Percentiles rank a stretch among this genome's conserved stretches.
These are phyloP conservation scores for Pleurotus djamor DNA, from an alignment of 768 basidiomycete species.

Conservation along the genomic window DNA sequence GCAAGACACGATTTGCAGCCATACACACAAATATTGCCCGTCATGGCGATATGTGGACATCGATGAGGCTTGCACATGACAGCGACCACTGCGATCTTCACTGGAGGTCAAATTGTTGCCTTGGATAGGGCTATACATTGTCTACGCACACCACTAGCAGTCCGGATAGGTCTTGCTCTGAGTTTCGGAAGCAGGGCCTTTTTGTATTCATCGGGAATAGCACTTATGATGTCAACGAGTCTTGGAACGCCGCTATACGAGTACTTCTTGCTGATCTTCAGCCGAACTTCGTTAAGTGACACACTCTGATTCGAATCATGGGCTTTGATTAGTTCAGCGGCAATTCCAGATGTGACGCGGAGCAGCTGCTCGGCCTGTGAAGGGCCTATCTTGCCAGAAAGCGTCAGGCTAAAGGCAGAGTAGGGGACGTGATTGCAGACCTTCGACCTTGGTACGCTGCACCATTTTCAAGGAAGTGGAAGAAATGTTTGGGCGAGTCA, in stretches of 20 bases:
- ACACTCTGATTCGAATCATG: constrained; percentile 76
- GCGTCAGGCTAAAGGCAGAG: neutral
- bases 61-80: constrained; percentile 99
- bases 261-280: constrained; percentile 88
- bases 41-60: constrained; percentile 99
- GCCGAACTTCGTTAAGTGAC: constrained; percentile 85
- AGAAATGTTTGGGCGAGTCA: neutral
- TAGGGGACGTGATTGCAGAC: neutral
- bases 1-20: constrained; percentile 21
- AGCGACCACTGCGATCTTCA: constrained; percentile 94
- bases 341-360: constrained; percentile 92
- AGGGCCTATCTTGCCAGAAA: constrained; percentile 40
- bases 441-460: constrained; percentile 2
- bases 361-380: constrained; percentile 91
- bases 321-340: constrained; percentile 88
- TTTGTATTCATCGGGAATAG: constrained; percentile 97
- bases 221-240: constrained; percentile 96
- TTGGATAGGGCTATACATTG: neutral
- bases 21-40: constrained; percentile 98
- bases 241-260: constrained; percentile 85
- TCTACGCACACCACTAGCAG: constrained; percentile 86
- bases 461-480: neutral
- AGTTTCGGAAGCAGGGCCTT: constrained; percentile 87
- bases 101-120: neutral
- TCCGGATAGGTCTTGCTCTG: constrained; percentile 91